Base-by-base conservation (phyloP, 495 filamentous ascomycete genomes). In the Xylaria telfairii region DNA sequence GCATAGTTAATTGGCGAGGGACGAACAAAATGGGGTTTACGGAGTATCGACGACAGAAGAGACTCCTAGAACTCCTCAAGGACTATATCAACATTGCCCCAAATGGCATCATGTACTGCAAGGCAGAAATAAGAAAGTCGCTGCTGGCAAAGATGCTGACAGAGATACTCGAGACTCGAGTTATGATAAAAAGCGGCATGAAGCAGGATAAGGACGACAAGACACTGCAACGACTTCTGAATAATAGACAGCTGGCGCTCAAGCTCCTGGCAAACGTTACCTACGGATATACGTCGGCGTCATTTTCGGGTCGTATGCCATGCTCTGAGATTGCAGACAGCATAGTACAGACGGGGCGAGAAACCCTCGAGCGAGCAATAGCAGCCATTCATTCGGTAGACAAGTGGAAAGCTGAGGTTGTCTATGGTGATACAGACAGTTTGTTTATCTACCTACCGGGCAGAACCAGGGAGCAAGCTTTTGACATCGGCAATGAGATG, bases 181-280 rank as follows among this genome's bases (percentile, higher is more conserved):
- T 99, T 28, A 99, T 99, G 96, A 93, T 99, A 57, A 99, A 99
- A 82, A 91, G 89, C 68, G 96, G 96, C 28, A 98, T 98, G 96
- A 97, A 98, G 79, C 81, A 88, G 66, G 93, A 97, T 80, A 97
- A 95, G 78, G 90, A 97, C 71, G 96, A 98, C 81, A 94, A 89
- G 73, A 87, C 89, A 1, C 79, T 98, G 28, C 94, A 98, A 76
- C 89, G 92, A 60, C 89, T 98, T 17, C 87, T 98, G 10, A 96
- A 98, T 84, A 97, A 97, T 79, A 84, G 96, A 76, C 96, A 99
- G 73, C 82, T 99, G 0, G 96, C 96, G 1, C 87, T 99, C n/a
- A 99, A 99, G 77, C 86, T 99, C 17, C 94, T 98, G 54, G 96
- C 96, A 8, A 99, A 99, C 73, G 96, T 99, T 69, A 99, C 96